Evolutionary conservation across 1,139 yeast genomes (phyloP).

Genomic region (Debaryomyces fabryi): DNA sequence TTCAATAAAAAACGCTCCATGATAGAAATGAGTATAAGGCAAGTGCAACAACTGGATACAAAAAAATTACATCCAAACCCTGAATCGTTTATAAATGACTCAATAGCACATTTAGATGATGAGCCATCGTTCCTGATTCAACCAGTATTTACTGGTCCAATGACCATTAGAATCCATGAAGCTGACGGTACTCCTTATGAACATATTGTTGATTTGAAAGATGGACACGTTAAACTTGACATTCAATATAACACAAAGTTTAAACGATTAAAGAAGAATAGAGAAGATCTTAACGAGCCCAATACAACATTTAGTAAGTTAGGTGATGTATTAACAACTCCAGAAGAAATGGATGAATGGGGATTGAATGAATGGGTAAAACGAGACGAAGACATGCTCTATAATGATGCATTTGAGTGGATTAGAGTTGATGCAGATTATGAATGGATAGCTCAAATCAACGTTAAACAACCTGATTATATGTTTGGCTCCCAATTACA

Average conservation of each 20-base stretch:
- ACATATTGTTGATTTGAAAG: conserved; percentile 91
- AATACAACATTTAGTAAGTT: conserved; percentile 55
- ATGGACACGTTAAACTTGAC: conserved; percentile 81
- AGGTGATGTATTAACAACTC: conserved; percentile 74
- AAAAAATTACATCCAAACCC: conserved; percentile 36
- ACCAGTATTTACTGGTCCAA: conserved; percentile 81
- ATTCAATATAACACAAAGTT: conserved; percentile 94
- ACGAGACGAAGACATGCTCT: conserved; percentile 63
- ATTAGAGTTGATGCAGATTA: conserved; percentile 93
- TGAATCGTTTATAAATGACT: conserved; percentile 48
- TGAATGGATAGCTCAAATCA: conserved; percentile 89
- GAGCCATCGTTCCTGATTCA: conserved; percentile 44
- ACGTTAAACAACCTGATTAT: conserved; percentile 88
- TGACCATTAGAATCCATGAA: conserved; percentile 96
- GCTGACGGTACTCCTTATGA: conserved; percentile 99
- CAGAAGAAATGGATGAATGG: conserved; percentile 71
- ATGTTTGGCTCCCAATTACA: conserved; percentile 94
- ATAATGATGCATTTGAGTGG: conserved; percentile 96
- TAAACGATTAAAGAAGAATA: conserved; percentile 65
- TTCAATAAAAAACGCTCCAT: conserved; percentile 93
- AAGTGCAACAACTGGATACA: conserved; percentile 73
- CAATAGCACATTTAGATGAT: conserved; percentile 43
- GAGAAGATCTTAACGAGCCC: conserved; percentile 46
- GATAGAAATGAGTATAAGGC: conserved; percentile 92
- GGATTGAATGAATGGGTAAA: conserved; percentile 70